A percentile compares a stretch with the other conserved stretches of the same genome.
Evolutionary conservation across 805 yeast genomes (phyloP).

Genomic region (Wickerhamomyces chambardii): DNA sequence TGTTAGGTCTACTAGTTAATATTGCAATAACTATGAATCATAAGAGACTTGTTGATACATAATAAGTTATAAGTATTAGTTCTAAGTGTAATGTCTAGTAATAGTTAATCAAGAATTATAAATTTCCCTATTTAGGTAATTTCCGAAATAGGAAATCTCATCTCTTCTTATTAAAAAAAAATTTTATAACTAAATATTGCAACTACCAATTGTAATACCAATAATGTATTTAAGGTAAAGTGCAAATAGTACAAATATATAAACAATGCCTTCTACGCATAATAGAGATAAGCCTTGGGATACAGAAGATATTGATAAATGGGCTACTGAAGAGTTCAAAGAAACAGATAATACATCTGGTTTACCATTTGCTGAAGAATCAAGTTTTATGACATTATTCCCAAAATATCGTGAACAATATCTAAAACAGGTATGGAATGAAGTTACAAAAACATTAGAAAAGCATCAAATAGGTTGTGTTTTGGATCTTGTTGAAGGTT

Average conservation of each 20-base stretch:
- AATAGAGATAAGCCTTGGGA: conserved; percentile 98
- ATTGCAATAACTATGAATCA: no score
- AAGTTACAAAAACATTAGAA: conserved; percentile 75
- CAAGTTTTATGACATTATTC: conserved; percentile 88
- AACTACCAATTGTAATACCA: no score
- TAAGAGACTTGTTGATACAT: no score
- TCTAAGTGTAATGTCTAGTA: no score
- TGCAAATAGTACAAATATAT: not conserved
- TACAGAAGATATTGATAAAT: conserved; percentile 87
- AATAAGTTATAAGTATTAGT: no score
- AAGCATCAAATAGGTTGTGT: conserved; percentile 73
- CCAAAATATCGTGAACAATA: conserved; percentile 95
- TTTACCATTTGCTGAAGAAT: conserved; percentile 87
- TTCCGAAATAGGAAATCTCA: no score
- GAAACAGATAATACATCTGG: conserved; percentile 88
- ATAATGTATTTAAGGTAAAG: not conserved
- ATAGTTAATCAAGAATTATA: no score
- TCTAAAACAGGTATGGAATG: conserved; percentile 85
- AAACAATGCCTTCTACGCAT: conserved; percentile 82
- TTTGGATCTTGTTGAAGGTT: conserved; percentile 88
- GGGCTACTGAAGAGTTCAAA: conserved; percentile 83
- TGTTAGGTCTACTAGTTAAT: no score
- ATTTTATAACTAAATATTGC: no score
- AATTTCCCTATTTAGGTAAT: no score
- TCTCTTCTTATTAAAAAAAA: no score